Conservation (phyloP, 176 grass and related monocot genomes). For the Aegilops speltoides region DNA sequence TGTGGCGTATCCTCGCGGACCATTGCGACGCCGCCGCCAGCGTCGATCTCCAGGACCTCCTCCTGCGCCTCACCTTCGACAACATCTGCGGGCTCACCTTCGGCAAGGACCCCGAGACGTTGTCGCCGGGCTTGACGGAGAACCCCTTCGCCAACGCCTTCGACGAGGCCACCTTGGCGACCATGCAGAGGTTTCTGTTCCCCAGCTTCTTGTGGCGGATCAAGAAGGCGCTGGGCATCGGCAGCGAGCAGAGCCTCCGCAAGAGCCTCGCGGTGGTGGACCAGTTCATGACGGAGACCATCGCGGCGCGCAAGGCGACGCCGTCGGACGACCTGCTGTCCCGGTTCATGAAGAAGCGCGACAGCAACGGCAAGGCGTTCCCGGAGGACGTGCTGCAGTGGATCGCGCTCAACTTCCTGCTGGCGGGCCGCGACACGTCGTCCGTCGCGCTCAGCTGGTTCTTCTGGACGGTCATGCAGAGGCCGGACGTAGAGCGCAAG, state of each 20-base stretch:
- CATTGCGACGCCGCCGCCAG: slow-evolving; percentile 39
- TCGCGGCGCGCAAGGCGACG: slow-evolving; percentile 60
- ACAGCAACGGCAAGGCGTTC: slow-evolving; percentile 65
- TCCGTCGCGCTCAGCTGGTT: slow-evolving; percentile 98
- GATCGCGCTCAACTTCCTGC: slow-evolving; percentile 95
- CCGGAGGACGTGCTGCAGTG: slow-evolving; percentile 81
- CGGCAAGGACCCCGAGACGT: slow-evolving; percentile 87
- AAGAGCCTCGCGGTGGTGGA: slow-evolving; percentile 82
- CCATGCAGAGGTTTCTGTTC: slow-evolving; percentile 79
- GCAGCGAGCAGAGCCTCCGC: slow-evolving; percentile 69
- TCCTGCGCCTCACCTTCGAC: slow-evolving; percentile 90
- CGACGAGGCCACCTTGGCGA: slow-evolving; percentile 81
- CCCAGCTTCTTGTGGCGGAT: slow-evolving; percentile 79
- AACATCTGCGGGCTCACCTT: slow-evolving; percentile 98
- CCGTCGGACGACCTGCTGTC: slow-evolving; percentile 91
- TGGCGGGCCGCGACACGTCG: slow-evolving; percentile 91
- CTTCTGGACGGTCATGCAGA: slow-evolving; percentile 81
- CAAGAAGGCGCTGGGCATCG: slow-evolving; percentile 81
- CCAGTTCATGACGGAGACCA: slow-evolving; percentile 72
- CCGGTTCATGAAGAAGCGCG: slow-evolving; percentile 87
- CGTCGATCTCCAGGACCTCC: slow-evolving; percentile 90
- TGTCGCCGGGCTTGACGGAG: slow-evolving; percentile 57
- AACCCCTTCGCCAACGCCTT: slow-evolving; percentile 86
- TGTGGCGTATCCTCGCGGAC: slow-evolving; percentile 72
- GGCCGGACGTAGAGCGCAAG: slow-evolving; percentile 67